Conservation (phyloP, 805 yeast genomes). For the Sungouiella blattae region DNA sequence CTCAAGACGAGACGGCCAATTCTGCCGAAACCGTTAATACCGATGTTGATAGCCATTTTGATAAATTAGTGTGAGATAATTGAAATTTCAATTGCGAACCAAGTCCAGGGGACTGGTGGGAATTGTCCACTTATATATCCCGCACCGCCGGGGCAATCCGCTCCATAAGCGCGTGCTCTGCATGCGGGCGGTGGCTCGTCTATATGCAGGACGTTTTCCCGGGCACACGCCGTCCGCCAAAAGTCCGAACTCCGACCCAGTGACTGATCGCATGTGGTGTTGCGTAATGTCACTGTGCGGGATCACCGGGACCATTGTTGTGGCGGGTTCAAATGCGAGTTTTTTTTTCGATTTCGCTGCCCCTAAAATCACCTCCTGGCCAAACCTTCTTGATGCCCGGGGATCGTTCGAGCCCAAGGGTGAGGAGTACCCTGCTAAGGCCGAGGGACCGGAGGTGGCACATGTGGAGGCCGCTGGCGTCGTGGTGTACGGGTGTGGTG, state of each 20-base stretch:
- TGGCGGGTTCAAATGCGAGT: too few relatives aligned
- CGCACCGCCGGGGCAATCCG: constrained; percentile 17
- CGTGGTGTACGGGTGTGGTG: too few relatives aligned
- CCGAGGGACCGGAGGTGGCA: too few relatives aligned
- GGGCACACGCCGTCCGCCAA: constrained; percentile 7
- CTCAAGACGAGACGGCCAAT: constrained; percentile 88
- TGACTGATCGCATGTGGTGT: too few relatives aligned
- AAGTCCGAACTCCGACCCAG: constrained; percentile 1
- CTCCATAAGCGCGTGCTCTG: constrained; percentile 13
- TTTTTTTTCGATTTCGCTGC: too few relatives aligned
- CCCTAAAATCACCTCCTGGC: too few relatives aligned
- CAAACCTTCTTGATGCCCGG: too few relatives aligned
- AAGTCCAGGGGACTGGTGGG: not conserved
- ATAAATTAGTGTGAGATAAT: constrained; percentile 6
- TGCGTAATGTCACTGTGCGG: too few relatives aligned
- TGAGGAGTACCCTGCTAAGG: too few relatives aligned
- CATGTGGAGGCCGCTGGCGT: too few relatives aligned
- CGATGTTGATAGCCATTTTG: constrained; percentile 64
- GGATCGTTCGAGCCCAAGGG: too few relatives aligned
- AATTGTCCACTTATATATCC: constrained; percentile 8
- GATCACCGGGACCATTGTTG: too few relatives aligned
- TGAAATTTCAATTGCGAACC: not conserved
- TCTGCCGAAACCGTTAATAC: constrained; percentile 95
- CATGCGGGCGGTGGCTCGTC: constrained; percentile 1
- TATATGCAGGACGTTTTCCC: constrained; percentile 3